Base-by-base conservation (phyloP, 148 eudicot genomes). In the Arctostaphylos glauca region DNA sequence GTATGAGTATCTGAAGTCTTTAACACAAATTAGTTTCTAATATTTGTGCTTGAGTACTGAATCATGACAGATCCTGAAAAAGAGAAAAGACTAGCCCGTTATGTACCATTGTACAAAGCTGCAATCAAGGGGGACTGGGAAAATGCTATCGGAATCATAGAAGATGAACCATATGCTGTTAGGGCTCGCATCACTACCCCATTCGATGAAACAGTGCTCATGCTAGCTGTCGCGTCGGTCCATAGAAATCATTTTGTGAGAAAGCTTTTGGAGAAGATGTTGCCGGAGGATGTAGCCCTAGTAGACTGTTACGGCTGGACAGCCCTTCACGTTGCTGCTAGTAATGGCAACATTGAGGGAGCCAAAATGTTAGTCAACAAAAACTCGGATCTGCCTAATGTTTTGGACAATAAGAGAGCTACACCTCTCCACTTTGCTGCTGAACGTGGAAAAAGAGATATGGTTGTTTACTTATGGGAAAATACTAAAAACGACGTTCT, bases 301-400 rank as follows among this genome's bases (percentile, higher is more conserved):
- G 43, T 12, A 0, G 16, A n/a, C 9, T 0, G 0, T 0, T 0
- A 0, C 0, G 47, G 46, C 1, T 0, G 0, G 10, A 77, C 67
- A 8, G 49, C 66, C 66, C 80, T 77, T 77, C 80, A 77, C 66
- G 0, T 0, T 0, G 80, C 67, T 4, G 67, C 66, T 9, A 0
- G 0, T 2, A 0, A 0, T 47, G 81, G 73, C 53, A 79, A 44
- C 55, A 13, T 62, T 19, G 81, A 79, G 81, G 71, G 38, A 43
- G 81, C 54, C 18, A 13, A 46, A 43, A 2, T 79, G 72, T 21
- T 79, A 53, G 71, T 59, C 53, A 46, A 59, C 31, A 79, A 79
- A 25, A 58, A 19, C 31, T 23, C 68, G 0, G 6, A n/a, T 5
- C 44, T 78, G 23, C n/a, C 81, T 1, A 38, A 78, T 46, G 6